Base-by-base conservation (phyloP, 495 filamentous ascomycete genomes). In the Penicillium tannophilum region DNA sequence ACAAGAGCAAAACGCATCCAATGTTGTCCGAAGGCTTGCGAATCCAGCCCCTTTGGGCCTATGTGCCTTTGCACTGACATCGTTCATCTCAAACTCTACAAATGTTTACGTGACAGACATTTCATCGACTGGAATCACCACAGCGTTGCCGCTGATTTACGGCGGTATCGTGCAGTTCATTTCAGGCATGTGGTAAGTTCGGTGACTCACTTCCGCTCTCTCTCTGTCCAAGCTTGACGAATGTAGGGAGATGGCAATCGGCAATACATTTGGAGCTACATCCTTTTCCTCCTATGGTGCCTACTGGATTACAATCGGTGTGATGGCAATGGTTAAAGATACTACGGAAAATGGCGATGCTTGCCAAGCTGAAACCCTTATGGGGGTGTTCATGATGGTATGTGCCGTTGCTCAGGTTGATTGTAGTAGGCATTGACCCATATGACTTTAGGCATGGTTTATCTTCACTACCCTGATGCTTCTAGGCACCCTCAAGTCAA, bases 261-360 rank as follows among this genome's bases (percentile, higher is more conserved):
- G 90, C 55, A 95, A 92, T 79, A 94, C 92, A 14, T 96, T 97
- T 55, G 91, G 90, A 81, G 92, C 91, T 20, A 96, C 91, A n/a
- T 90, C 92, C 4, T 84, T 96, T 51, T 91, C 89, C 5, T 96
- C 92, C 0, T 96, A 90, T 70, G 92, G 92, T 49, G 92, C 91
- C 55, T 96, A 95, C 84, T 96, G 92, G 92, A 84, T 96, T 63
- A 83, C 89, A 39, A 90, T 86, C 65, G 90, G 80, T 58, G 85
- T 95, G 74, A 81, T 92, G 58, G 80, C 92, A 54, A 91, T 89
- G n/a, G 85, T 90, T 0, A 78, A 84, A 84, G 80, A 28, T 83
- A 86, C 63, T 6, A 36, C 28, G 33, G 68, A 76, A 20, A 83
- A 86, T 39, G 71, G 68, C 0, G 52, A 56, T 8, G 60, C 64